A percentile compares a stretch with the other conserved stretches of the same genome.
These are phyloP conservation scores for Tolypocladium capitatum DNA, from an alignment of 2,329 filamentous ascomycete species.

Conservation along the genomic window DNA sequence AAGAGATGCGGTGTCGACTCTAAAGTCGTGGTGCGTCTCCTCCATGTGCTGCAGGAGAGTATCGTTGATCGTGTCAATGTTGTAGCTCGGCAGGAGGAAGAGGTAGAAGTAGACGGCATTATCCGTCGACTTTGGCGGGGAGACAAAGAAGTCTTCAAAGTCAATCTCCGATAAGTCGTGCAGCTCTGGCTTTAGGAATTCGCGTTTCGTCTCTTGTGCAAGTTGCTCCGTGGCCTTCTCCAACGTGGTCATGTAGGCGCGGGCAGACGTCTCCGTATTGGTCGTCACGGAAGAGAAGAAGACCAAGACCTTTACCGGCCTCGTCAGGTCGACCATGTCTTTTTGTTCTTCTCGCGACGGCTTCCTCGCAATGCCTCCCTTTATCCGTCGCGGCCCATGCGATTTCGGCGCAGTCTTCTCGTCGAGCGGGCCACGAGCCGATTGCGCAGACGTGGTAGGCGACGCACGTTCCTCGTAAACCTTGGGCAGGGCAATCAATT, in stretches of 20 bases:
- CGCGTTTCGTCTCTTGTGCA: constrained; percentile 18
- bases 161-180: constrained; percentile 77
- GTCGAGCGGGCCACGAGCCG: constrained; percentile 5
- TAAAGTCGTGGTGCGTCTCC: constrained; percentile 93
- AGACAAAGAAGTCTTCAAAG: constrained; percentile 85
- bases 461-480: constrained; percentile 12
- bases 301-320: constrained; percentile 56
- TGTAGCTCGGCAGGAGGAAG: constrained; percentile 78
- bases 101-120: constrained; percentile 65
- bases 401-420: constrained; percentile 17
- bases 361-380: constrained; percentile 25
- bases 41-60: constrained; percentile 76
- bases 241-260: constrained; percentile 45
- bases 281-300: constrained; percentile 88
- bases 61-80: constrained; percentile 85
- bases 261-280: constrained; percentile 63
- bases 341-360: constrained; percentile 12
- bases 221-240: constrained; percentile 38
- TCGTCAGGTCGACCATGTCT: constrained; percentile 16
- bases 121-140: constrained; percentile 47
- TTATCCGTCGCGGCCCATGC: constrained; percentile 35
- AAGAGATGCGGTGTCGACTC: constrained; percentile 80
- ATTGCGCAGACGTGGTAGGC: constrained; percentile 2
- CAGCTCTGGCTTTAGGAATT: constrained; percentile 46
- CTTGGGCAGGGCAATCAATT: constrained; percentile 24